phyloP scores from a whole-genome alignment of 106 monocot species.

The Dioscorea dumetorum region DNA sequence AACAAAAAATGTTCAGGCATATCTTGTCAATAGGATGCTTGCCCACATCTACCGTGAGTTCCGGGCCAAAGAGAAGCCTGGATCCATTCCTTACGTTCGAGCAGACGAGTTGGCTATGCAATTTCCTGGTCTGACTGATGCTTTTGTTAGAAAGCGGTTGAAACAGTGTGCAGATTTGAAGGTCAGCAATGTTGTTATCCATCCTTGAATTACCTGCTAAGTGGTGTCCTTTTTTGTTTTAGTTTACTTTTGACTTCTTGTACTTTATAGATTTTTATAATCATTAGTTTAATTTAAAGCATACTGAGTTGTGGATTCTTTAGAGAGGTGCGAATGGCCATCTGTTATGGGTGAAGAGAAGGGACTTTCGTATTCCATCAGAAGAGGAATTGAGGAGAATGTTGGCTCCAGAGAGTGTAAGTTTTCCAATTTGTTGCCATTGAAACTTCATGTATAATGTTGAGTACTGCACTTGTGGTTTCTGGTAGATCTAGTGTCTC shows the following conservation, averaged over 20 bases:
- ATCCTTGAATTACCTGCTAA: background rate
- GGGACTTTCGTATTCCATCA: conserved; percentile 64
- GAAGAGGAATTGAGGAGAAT: conserved; percentile 91
- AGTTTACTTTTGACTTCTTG: no score
- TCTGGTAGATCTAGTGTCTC: no score
- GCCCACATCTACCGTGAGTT: conserved; percentile 84
- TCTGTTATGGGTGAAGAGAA: conserved; percentile 59
- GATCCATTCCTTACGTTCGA: conserved; percentile 54
- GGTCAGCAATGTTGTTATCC: conserved; percentile 25
- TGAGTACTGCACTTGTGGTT: background rate
- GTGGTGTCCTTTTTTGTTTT: no score
- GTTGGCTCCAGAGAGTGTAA: conserved; percentile 85
- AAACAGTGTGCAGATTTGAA: conserved; percentile 86
- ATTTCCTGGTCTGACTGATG: conserved; percentile 60
- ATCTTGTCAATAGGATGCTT: conserved; percentile 70
- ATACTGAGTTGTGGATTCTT: background rate
- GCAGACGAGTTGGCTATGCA: conserved; percentile 64
- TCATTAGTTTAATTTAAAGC: no score
- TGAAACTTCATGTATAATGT: background rate
- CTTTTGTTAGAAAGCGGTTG: conserved; percentile 65
- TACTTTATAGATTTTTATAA: no score
- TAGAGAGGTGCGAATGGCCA: conserved; percentile 46
- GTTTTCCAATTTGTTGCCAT: conserved; percentile 7
- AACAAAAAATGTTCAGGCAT: conserved; percentile 71
- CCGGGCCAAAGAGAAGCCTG: conserved; percentile 82